Evolutionary conservation across 2,329 filamentous ascomycete species (phyloP), one percentile per base, ranked within the genome.

Genomic region (Beauveria caledonica): DNA sequence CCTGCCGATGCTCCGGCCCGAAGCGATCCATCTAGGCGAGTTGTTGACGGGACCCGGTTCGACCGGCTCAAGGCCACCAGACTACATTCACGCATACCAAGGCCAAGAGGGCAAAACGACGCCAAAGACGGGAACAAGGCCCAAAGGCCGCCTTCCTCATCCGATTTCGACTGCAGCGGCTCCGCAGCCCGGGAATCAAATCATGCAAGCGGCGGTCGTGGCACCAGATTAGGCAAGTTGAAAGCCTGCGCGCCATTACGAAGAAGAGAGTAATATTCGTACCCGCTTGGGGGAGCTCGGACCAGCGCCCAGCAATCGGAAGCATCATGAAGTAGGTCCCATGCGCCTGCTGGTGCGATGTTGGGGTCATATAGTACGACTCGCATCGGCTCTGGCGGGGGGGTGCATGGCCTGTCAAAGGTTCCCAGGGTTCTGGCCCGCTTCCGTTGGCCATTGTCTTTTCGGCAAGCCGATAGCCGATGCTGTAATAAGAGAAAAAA

Each of bases 231-330:
- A 3, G 8, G 10, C 10, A 33, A 15, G 21, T 21, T 39, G 15
- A 19, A 21, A 46, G 10, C 23, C 21, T 23, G n/a, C 25, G 48
- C 56, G 48, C 57, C 57, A 59, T 59, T 59, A 59, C 57, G 25
- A 52, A 36, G 39, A 52, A n/a, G 49, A 59, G 25, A 59, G 57
- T 59, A 59, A 59, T 59, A 59, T 25, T 8, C 39, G 57, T 58
- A 52, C 27, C 57, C 57, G 57, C 57, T 59, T 19, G 23, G 40
- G 39, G 25, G 27, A 59, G 57, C 57, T 59, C 33, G 46, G 46
- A n/a, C 56, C 56, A 58, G 15, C 2, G 13, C 46, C 45, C 17
- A 23, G n/a, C 56, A 49, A 58, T 40, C 39, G 33, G 21, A 39
- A 23, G 15, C 10, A 42, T n/a, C 44, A 15, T 13, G 9, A 3